Conservation (phyloP, 1,139 yeast genomes). For the Meyerozyma elateridarum region DNA sequence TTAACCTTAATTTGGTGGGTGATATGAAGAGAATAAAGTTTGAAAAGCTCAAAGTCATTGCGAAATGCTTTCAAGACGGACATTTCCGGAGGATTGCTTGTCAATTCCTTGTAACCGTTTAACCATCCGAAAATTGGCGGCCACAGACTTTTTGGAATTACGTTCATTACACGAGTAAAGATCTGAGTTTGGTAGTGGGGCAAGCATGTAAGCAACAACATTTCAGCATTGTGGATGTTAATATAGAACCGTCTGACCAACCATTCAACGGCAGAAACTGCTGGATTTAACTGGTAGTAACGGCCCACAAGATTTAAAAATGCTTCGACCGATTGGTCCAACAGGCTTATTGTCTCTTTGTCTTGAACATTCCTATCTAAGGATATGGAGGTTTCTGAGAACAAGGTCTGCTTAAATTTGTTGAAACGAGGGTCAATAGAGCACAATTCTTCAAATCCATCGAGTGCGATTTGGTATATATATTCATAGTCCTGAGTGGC, state of each 20-base stretch:
- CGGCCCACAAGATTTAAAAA: conserved; percentile 76
- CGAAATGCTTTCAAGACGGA: conserved; percentile 68
- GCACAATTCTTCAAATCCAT: conserved; percentile 71
- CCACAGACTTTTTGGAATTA: conserved; percentile 54
- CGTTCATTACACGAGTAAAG: conserved; percentile 70
- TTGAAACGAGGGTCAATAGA: conserved; percentile 69
- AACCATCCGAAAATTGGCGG: conserved; percentile 79
- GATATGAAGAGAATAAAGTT: conserved; percentile 58
- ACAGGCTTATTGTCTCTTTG: conserved; percentile 65
- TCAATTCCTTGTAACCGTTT: conserved; percentile 59
- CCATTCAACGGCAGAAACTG: conserved; percentile 90
- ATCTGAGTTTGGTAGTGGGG: conserved; percentile 74
- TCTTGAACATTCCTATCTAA: conserved; percentile 80
- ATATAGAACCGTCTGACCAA: conserved; percentile 86
- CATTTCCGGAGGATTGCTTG: conserved; percentile 60
- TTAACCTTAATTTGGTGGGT: conserved; percentile 49
- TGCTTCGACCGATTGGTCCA: conserved; percentile 69
- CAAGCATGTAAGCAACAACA: conserved; percentile 61
- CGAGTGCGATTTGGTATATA: conserved; percentile 65
- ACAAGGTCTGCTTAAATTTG: conserved; percentile 65
- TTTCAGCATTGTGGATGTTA: conserved; percentile 75
- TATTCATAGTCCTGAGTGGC: conserved; percentile 90
- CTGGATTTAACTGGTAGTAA: conserved; percentile 66
- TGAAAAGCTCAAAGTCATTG: conserved; percentile 63
- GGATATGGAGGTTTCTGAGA: conserved; percentile 72